Percentiles rank a stretch among this genome's conserved stretches.
Conservation (phyloP, 768 basidiomycete genomes). For the Clitopilus hobsonii region DNA sequence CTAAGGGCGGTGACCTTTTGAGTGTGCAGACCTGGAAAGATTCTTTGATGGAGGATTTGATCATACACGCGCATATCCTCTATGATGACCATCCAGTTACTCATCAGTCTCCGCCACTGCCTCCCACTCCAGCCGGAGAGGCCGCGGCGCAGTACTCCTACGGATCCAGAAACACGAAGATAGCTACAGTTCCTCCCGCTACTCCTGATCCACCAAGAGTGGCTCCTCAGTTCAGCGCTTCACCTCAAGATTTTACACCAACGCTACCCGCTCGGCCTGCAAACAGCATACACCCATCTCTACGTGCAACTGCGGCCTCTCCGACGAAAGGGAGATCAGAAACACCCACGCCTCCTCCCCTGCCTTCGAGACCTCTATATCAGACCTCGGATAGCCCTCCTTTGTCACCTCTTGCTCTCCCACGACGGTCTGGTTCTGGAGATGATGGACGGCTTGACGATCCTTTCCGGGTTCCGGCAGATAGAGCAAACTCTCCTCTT, state of each 20-base stretch:
- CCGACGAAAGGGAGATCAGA: slow-evolving; percentile 37
- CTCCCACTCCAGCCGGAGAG: slow-evolving; percentile 68
- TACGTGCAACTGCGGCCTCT: slow-evolving; percentile 47
- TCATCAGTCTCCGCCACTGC: slow-evolving; percentile 61
- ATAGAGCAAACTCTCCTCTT: background rate
- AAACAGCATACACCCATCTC: slow-evolving; percentile 76
- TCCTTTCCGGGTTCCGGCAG: background rate
- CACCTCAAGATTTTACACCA: slow-evolving; percentile 69
- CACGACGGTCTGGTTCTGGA: slow-evolving; percentile 11
- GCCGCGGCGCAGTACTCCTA: slow-evolving; percentile 52
- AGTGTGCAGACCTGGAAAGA: slow-evolving; percentile 70
- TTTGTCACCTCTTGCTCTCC: slow-evolving; percentile 22
- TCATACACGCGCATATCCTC: slow-evolving; percentile 60
- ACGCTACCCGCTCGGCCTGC: slow-evolving; percentile 63
- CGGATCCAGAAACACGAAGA: slow-evolving; percentile 68
- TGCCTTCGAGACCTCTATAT: slow-evolving; percentile 17
- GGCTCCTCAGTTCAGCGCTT: slow-evolving; percentile 15
- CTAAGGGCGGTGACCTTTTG: slow-evolving; percentile 72
- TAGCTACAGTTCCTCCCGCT: slow-evolving; percentile 45
- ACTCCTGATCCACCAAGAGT: slow-evolving; percentile 6
- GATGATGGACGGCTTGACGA: background rate
- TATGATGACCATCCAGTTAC: slow-evolving; percentile 52
- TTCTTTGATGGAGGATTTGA: slow-evolving; percentile 79
- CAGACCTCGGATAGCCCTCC: slow-evolving; percentile 21
- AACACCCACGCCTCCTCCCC: slow-evolving; percentile 13